Conservation (phyloP, 2,329 filamentous ascomycete genomes). For the Dothistroma pini region DNA sequence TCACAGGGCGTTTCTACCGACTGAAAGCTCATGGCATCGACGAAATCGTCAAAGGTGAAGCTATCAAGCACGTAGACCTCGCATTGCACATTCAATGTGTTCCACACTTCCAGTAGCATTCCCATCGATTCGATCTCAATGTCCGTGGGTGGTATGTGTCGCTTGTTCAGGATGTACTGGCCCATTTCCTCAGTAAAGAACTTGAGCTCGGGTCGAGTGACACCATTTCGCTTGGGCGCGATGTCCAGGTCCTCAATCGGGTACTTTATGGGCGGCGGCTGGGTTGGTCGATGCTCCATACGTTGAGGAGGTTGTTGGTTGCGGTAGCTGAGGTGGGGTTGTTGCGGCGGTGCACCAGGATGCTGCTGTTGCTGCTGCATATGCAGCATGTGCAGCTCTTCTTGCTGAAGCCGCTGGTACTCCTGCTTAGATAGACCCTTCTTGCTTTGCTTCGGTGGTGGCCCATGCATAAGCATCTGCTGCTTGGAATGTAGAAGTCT, state of each 20-base stretch:
- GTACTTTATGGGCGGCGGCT: slow-evolving; percentile 80
- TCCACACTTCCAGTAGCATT: slow-evolving; percentile 84
- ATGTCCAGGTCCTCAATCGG: slow-evolving; percentile 93
- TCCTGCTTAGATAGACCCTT: slow-evolving; percentile 23
- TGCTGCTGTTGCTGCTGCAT: slow-evolving; percentile 28
- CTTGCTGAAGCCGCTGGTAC: slow-evolving; percentile 22
- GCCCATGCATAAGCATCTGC: slow-evolving; percentile 25
- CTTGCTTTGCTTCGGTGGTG: slow-evolving; percentile 23
- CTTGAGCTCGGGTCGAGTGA: slow-evolving; percentile 69
- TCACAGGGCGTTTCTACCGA: slow-evolving; percentile 73
- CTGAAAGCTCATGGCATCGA: slow-evolving; percentile 74
- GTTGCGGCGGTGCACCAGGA: slow-evolving; percentile 45
- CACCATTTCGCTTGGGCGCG: slow-evolving; percentile 59
- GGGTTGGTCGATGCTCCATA: slow-evolving; percentile 46
- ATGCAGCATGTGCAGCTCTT: slow-evolving; percentile 17
- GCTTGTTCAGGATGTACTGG: slow-evolving; percentile 31
- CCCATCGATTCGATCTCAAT: slow-evolving; percentile 85
- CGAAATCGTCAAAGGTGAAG: slow-evolving; percentile 95
- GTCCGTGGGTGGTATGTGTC: slow-evolving; percentile 45
- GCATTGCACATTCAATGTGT: slow-evolving; percentile 96
- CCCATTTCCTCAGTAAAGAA: slow-evolving; percentile 61
- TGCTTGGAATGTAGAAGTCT: slow-evolving; percentile 45
- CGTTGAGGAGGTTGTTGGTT: slow-evolving; percentile 16
- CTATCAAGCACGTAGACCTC: slow-evolving; percentile 92
- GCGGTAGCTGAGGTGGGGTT: slow-evolving; percentile 31